phyloP scores from a whole-genome alignment of 345 rosid species.

The thale cress (Arabidopsis thaliana) region DNA sequence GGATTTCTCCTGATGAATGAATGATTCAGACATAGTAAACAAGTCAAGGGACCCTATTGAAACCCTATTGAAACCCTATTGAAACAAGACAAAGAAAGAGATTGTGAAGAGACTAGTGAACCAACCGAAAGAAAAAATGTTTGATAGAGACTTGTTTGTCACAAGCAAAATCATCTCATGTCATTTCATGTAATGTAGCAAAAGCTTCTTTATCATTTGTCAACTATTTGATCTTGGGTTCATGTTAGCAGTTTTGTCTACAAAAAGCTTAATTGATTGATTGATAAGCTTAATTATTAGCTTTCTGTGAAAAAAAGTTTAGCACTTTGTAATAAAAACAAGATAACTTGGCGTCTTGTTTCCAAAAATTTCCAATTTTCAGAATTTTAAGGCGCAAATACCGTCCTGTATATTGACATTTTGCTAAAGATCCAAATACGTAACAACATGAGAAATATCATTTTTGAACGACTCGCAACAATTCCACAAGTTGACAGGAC shows the following conservation, averaged over 20 bases:
- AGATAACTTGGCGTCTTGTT: background rate
- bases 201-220: slow-evolving; percentile 33
- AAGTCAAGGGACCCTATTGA: slow-evolving; percentile 37
- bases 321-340: background rate
- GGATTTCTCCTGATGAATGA: slow-evolving; percentile 31
- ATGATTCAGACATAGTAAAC: slow-evolving; percentile 28
- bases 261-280: slow-evolving; percentile 31
- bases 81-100: slow-evolving; percentile 31
- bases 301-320: background rate
- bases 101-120: slow-evolving; percentile 36
- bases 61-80: background rate
- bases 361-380: background rate
- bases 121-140: slow-evolving; percentile 35
- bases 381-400: background rate
- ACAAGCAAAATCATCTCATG: slow-evolving; percentile 36
- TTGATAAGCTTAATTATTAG: slow-evolving; percentile 31
- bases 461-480: background rate
- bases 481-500: slow-evolving; percentile 15
- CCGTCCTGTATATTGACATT: slow-evolving; percentile 16
- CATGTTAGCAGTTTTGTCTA: slow-evolving; percentile 26
- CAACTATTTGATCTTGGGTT: slow-evolving; percentile 33
- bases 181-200: slow-evolving; percentile 39
- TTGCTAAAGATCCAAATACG: background rate
- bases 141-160: slow-evolving; percentile 38
- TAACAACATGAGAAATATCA: background rate